Conservation (phyloP, 2,329 filamentous ascomycete species). For the Coniochaeta prunicola region DNA sequence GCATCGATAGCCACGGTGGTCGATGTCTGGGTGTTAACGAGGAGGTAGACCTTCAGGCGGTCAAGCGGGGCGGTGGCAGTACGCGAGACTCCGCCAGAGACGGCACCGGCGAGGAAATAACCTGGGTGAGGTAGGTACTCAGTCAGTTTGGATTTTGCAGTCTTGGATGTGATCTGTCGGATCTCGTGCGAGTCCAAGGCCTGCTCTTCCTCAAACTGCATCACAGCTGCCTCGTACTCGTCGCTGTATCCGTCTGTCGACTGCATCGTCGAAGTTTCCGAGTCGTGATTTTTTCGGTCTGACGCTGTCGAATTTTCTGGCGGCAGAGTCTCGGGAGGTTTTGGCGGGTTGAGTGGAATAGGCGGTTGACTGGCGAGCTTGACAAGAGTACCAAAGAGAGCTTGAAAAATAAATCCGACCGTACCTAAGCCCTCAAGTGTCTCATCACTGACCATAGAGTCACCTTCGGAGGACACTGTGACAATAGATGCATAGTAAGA, state of each 20-base stretch:
- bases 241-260: background rate
- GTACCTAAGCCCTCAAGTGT: conserved; percentile 92
- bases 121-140: conserved; percentile 78
- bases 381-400: conserved; percentile 70
- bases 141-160: conserved; percentile 49
- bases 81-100: conserved; percentile 89
- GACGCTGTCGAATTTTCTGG: conserved; percentile 6
- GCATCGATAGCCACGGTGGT: conserved; percentile 54
- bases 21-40: conserved; percentile 71
- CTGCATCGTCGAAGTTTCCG: background rate
- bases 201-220: conserved; percentile 11
- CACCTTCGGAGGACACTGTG: conserved; percentile 86
- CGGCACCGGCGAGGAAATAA: conserved; percentile 93
- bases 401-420: conserved; percentile 61
- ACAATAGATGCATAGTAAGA: conserved; percentile 89
- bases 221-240: background rate
- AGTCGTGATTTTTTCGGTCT: conserved; percentile 8
- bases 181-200: conserved; percentile 11
- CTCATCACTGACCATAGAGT: conserved; percentile 87
- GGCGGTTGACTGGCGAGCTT: conserved; percentile 44
- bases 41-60: conserved; percentile 93
- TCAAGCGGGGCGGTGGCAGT: conserved; percentile 95
- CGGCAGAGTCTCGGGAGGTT: conserved; percentile 24
- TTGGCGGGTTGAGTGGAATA: conserved; percentile 7
- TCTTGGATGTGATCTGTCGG: conserved; percentile 22